A percentile compares a stretch with the other conserved stretches of the same genome.
These are phyloP conservation scores for Huntiella decipiens DNA, from an alignment of 2,329 filamentous ascomycete genomes.

Conservation along the genomic window DNA sequence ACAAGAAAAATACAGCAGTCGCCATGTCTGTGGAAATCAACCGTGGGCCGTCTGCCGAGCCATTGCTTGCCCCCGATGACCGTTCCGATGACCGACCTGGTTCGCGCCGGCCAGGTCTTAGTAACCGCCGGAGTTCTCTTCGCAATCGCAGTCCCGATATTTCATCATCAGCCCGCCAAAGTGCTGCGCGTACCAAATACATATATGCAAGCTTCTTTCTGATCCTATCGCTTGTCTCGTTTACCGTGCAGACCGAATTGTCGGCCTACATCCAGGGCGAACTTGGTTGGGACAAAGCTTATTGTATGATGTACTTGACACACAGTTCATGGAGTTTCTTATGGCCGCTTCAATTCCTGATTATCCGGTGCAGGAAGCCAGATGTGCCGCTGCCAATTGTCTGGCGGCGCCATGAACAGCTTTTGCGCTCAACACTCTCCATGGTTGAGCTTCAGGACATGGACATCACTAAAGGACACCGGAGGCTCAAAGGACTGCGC, in stretches of 20 bases:
- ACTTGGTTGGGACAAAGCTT: conserved; percentile 92
- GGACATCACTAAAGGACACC: conserved; percentile 32
- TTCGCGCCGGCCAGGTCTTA: background rate
- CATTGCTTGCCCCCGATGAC: conserved; percentile 6
- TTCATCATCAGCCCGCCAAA: conserved; percentile 21
- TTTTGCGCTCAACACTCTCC: conserved; percentile 37
- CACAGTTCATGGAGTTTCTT: conserved; percentile 85
- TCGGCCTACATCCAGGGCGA: conserved; percentile 88
- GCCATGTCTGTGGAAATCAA: background rate
- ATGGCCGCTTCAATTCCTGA: conserved; percentile 67
- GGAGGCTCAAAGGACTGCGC: conserved; percentile 23
- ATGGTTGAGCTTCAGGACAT: conserved; percentile 75
- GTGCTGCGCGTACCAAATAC: conserved; percentile 56
- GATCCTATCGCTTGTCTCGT: conserved; percentile 62
- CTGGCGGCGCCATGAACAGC: conserved; percentile 46
- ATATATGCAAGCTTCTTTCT: conserved; percentile 74
- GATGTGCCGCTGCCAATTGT: conserved; percentile 66
- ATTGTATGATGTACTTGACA: conserved; percentile 97
- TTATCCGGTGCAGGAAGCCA: conserved; percentile 63
- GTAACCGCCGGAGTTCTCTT: conserved; percentile 34
- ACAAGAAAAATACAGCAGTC: background rate
- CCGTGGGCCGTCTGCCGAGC: conserved; percentile 8
- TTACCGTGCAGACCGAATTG: conserved; percentile 88
- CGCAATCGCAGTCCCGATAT: conserved; percentile 51
- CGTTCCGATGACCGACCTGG: background rate